A percentile compares a stretch with the other conserved stretches of the same genome.
Evolutionary conservation across 495 filamentous ascomycete species (phyloP).

Genomic region (Rusavskia elegans): DNA sequence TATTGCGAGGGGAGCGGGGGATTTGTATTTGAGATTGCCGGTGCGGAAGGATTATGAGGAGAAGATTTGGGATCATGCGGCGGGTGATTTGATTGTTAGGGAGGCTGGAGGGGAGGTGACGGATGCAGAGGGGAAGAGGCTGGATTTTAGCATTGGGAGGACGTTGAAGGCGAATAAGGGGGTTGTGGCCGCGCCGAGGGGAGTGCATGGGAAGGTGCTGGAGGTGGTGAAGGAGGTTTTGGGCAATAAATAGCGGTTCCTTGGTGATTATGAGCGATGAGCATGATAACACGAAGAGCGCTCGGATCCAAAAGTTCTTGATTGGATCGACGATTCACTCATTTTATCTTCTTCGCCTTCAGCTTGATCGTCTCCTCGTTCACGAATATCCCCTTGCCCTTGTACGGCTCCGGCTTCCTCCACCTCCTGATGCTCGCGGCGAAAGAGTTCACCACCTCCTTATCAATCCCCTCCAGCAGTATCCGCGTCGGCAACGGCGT

Average conservation of each 20-base stretch:
- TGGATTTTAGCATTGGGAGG: conserved; percentile 77
- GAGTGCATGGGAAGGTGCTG: conserved; percentile 60
- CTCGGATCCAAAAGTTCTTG: background rate
- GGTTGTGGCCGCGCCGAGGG: conserved; percentile 71
- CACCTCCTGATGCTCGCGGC: conserved; percentile 77
- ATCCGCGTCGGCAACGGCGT: conserved; percentile 90
- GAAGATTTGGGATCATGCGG: conserved; percentile 99
- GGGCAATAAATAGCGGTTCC: conserved; percentile 26
- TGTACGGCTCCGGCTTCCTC: conserved; percentile 91
- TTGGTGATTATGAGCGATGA: background rate
- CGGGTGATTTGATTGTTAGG: conserved; percentile 84
- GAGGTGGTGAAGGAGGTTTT: conserved; percentile 71
- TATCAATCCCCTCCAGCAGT: conserved; percentile 72
- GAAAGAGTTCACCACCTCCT: conserved; percentile 72
- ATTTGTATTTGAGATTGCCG: conserved; percentile 83
- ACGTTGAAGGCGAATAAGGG: conserved; percentile 83
- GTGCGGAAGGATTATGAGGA: conserved; percentile 77
- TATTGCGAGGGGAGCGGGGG: conserved; percentile 87
- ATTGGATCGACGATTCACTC: background rate
- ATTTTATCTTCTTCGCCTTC: conserved; percentile 99
- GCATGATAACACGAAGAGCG: background rate
- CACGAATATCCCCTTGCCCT: conserved; percentile 97
- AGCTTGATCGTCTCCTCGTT: conserved; percentile 94
- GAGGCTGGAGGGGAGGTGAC: conserved; percentile 89
- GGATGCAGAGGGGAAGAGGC: conserved; percentile 58